Evolutionary conservation across 2,329 filamentous ascomycete species (phyloP).

Genomic region (Lachnellula arida): DNA sequence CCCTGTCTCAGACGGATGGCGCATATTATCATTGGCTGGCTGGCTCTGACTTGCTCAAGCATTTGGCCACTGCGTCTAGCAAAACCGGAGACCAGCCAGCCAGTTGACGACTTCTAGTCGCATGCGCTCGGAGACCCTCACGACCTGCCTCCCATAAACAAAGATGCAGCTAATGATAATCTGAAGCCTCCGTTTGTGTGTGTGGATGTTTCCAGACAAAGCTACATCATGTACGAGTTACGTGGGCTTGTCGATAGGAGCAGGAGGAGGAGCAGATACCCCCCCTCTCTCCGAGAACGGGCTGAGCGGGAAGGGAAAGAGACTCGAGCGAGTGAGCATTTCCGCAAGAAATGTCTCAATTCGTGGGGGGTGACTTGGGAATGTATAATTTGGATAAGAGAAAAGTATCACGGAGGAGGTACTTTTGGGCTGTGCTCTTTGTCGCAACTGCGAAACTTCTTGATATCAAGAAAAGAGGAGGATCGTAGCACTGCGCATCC

Average conservation of each 20-base stretch:
- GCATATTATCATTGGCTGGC: constrained; percentile 29
- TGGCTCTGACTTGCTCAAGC: constrained; percentile 25
- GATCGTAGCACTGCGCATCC: not conserved
- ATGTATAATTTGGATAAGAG: not conserved
- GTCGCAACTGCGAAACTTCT: not conserved
- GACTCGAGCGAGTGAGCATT: constrained; percentile 12
- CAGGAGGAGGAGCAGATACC: constrained; percentile 6
- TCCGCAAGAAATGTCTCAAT: constrained; percentile 9
- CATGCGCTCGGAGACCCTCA: constrained; percentile 19
- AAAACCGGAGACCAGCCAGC: constrained; percentile 12
- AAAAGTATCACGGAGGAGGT: not conserved
- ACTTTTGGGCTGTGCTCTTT: constrained; percentile 1
- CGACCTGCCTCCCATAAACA: constrained; percentile 10
- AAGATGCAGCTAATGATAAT: constrained; percentile 12
- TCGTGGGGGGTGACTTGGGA: not conserved
- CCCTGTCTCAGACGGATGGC: constrained; percentile 22
- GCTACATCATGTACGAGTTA: not conserved
- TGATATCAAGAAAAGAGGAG: constrained; percentile 1
- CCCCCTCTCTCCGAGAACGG: constrained; percentile 18
- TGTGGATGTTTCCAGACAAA: constrained; percentile 11
- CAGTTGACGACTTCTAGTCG: constrained; percentile 14
- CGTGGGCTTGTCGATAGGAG: not conserved
- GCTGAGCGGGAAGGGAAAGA: constrained; percentile 13
- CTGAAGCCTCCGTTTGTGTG: not conserved
- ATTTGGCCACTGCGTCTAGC: constrained; percentile 27